Evolutionary conservation across 2,329 filamentous ascomycete genomes (phyloP).

Genomic region (Penicillium aurantiogriseum): DNA sequence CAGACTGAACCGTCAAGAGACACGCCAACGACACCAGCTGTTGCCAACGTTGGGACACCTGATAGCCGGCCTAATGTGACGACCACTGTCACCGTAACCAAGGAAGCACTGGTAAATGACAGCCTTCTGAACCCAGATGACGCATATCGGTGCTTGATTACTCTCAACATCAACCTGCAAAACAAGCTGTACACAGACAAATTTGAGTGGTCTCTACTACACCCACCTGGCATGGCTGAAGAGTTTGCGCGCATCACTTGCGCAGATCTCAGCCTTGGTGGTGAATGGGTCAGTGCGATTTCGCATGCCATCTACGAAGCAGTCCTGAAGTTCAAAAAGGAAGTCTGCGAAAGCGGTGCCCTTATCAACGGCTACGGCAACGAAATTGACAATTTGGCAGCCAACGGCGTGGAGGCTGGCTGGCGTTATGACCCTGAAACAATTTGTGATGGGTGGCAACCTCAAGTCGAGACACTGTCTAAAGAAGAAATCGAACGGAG

Average conservation of each 20-base stretch:
- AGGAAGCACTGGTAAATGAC: conserved; percentile 54
- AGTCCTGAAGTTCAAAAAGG: conserved; percentile 88
- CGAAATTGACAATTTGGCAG: conserved; percentile 86
- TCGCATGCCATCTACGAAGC: conserved; percentile 97
- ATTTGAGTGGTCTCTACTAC: conserved; percentile 94
- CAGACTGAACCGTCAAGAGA: conserved; percentile 50
- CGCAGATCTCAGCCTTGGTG: conserved; percentile 80
- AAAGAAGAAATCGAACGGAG: conserved; percentile 98
- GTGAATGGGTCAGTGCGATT: conserved; percentile 92
- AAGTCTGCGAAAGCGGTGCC: conserved; percentile 88
- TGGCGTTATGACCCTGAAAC: conserved; percentile 96
- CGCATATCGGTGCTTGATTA: conserved; percentile 89
- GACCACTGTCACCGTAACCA: conserved; percentile 29
- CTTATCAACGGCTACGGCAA: conserved; percentile 65
- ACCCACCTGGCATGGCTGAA: conserved; percentile 88
- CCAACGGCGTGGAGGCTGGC: conserved; percentile 76
- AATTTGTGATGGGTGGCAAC: conserved; percentile 79
- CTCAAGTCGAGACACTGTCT: conserved; percentile 74
- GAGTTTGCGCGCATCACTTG: conserved; percentile 90
- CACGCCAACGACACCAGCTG: conserved; percentile 54
- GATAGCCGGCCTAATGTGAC: conserved; percentile 45
- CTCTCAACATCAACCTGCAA: conserved; percentile 84
- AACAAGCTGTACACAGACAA: conserved; percentile 94
- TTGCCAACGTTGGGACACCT: conserved; percentile 56
- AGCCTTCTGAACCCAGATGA: conserved; percentile 87